Base-by-base conservation (phyloP, 2,329 filamentous ascomycete genomes). In the Fusarium sp. region DNA sequence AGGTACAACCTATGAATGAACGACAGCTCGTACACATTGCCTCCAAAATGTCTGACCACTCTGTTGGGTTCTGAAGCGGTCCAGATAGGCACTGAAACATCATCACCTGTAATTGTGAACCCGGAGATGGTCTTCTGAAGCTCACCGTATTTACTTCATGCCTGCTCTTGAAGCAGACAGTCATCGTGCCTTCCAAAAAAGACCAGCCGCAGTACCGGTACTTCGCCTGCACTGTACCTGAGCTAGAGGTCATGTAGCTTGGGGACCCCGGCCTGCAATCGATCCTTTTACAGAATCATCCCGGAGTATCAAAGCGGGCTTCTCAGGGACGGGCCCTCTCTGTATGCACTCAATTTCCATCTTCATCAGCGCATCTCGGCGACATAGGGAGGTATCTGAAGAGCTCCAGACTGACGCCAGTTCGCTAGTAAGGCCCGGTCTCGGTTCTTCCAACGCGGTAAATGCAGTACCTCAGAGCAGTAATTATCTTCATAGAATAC, bases 301-400 rank as follows among this genome's bases (percentile, higher is more conserved):
- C 66, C 57, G 49, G 67, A 40, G 47, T 62, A 62, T 53, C 51
- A 62, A 67, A 54, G 67, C 67, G 67, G 54, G 45, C 54, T 41
- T 42, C 42, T 31, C 46, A 70, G 67, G 62, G 50, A 70, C 54
- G 42, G 53, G 38, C 46, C 59, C 54, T 49, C 55, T 58, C 46
- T 50, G 38, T 23, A 61, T 57, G 53, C 54, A 60, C 59, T 62
- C 57, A 42, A 69, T 69, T 62, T 56, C 36, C 46, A 66, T 63
- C 37, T 36, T 15, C 46, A 49, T 57, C 67, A 59, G 38, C 33
- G 46, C 50, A 67, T 31, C 57, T 53, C 47, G 11, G 8, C 10
- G 16, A 10, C 30, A 56, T 23, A 26, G 53, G 52, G 62, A 64
- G 23, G 23, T 23, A 23, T 23, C 47, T 63, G 42, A 59, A 60